These are phyloP conservation scores for Phytophthora quininea DNA, from an alignment of 352 stramenopile species.

Conservation along the genomic window DNA sequence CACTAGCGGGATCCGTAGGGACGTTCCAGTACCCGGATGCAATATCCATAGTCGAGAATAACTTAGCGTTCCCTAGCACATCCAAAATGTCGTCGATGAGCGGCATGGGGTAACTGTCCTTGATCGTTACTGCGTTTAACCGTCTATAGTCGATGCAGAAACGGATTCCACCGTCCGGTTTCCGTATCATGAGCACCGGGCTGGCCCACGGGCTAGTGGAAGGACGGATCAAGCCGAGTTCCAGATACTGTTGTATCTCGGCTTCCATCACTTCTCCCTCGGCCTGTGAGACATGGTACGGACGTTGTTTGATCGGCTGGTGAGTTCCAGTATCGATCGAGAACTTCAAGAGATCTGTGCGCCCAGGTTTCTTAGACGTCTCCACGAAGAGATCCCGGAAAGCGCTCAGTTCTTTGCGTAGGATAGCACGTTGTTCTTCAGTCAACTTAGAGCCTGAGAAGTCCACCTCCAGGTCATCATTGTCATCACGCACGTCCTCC, in stretches of 20 bases:
- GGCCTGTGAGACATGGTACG: too few species aligned
- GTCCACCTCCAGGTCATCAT: background rate
- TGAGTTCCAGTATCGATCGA: too few species aligned
- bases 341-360: too few species aligned
- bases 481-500: background rate
- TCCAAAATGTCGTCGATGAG: conserved; percentile 7
- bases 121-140: background rate
- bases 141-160: too few species aligned
- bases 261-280: too few species aligned
- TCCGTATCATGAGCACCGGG: too few species aligned
- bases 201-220: too few species aligned
- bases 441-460: background rate
- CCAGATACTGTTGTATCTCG: too few species aligned
- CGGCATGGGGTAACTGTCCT: conserved; percentile 7
- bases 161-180: too few species aligned
- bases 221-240: too few species aligned
- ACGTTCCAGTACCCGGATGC: conserved; percentile 5
- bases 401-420: background rate
- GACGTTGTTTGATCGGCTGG: too few species aligned
- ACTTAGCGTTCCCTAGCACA: background rate
- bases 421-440: background rate
- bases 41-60: conserved; percentile 2
- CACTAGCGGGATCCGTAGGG: background rate
- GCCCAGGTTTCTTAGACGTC: background rate
- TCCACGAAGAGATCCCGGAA: background rate